These are phyloP conservation scores for Leptographium galeiforme DNA, from an alignment of 2,329 filamentous ascomycete species.

Conservation along the genomic window DNA sequence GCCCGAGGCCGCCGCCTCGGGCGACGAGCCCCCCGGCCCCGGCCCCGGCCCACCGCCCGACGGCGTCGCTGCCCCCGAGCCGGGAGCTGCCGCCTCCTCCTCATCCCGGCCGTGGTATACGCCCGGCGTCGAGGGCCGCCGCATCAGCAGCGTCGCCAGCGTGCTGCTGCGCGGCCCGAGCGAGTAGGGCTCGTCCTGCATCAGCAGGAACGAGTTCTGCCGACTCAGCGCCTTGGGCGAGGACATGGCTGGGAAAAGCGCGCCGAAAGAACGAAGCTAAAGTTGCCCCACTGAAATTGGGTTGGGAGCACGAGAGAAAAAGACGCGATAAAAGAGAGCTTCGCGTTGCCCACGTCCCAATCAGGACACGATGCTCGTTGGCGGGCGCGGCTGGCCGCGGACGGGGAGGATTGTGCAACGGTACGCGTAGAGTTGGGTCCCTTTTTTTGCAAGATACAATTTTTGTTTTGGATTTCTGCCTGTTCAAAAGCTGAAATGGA, in stretches of 20 bases:
- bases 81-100: slow-evolving; percentile 11
- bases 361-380: too few species aligned
- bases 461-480: too few species aligned
- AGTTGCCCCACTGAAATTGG: too few species aligned
- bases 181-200: slow-evolving; percentile 36
- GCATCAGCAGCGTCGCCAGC: slow-evolving; percentile 22
- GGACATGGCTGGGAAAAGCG: slow-evolving; percentile 10
- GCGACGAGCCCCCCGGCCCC: not conserved
- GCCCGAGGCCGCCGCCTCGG: not conserved
- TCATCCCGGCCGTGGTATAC: slow-evolving; percentile 10
- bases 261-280: not conserved
- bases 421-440: too few species aligned
- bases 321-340: too few species aligned
- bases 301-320: too few species aligned
- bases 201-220: slow-evolving; percentile 15
- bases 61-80: not conserved
- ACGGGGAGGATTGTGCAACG: too few species aligned
- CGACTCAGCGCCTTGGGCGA: slow-evolving; percentile 10
- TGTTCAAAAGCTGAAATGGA: too few species aligned
- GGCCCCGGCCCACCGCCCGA: not conserved
- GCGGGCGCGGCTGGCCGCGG: too few species aligned
- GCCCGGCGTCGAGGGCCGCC: slow-evolving; percentile 31
- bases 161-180: slow-evolving; percentile 23
- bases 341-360: too few species aligned
- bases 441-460: too few species aligned